These are phyloP conservation scores for Ceratocystis cubensis DNA, from an alignment of 2,329 filamentous ascomycete genomes.

Conservation along the genomic window DNA sequence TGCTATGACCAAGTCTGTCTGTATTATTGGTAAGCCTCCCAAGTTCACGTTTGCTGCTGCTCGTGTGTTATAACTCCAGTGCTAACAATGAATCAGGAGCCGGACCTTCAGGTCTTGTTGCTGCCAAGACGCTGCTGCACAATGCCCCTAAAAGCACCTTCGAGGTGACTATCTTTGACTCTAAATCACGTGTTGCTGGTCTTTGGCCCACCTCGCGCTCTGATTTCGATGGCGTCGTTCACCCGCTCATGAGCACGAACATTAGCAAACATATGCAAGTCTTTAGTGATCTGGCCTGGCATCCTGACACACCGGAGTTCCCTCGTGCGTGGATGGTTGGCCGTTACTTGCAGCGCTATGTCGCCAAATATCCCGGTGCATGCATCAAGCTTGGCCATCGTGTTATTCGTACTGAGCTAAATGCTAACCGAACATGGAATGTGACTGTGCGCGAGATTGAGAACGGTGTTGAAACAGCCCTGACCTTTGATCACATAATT, in stretches of 20 bases:
- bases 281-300: slow-evolving; percentile 63
- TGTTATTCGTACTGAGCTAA: slow-evolving; percentile 31
- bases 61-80: not conserved
- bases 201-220: slow-evolving; percentile 54
- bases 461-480: slow-evolving; percentile 29
- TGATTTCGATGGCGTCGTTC: slow-evolving; percentile 41
- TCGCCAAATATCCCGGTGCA: slow-evolving; percentile 40
- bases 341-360: slow-evolving; percentile 55
- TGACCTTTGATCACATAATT: slow-evolving; percentile 57
- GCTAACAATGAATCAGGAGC: slow-evolving; percentile 38
- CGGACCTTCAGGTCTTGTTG: slow-evolving; percentile 55
- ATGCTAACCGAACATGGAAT: slow-evolving; percentile 31
- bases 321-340: slow-evolving; percentile 69
- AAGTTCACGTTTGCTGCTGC: not conserved
- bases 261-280: slow-evolving; percentile 65
- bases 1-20: slow-evolving; percentile 32
- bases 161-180: slow-evolving; percentile 58
- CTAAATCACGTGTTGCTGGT: slow-evolving; percentile 53
- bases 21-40: slow-evolving; percentile 30
- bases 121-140: slow-evolving; percentile 60
- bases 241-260: slow-evolving; percentile 60
- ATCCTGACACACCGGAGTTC: slow-evolving; percentile 46
- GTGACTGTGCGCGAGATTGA: slow-evolving; percentile 30
- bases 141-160: slow-evolving; percentile 44
- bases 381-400: slow-evolving; percentile 38